Percentiles rank a stretch among this genome's conserved stretches.
Evolutionary conservation across 192 early-diverging fungal genomes (phyloP).

Genomic region (Umbelopsis sp.): DNA sequence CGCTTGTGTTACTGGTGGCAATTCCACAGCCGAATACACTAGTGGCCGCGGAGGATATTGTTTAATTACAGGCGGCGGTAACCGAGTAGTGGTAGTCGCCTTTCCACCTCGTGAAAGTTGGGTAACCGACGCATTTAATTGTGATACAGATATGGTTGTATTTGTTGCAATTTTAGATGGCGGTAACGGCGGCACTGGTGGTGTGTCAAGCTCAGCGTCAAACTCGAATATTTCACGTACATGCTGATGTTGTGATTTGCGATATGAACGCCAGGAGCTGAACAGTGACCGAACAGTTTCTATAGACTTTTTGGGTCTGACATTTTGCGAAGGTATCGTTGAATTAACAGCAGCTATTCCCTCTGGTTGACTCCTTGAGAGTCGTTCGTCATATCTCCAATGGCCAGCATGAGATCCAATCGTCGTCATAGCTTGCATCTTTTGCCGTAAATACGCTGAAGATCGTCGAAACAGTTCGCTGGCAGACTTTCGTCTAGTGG

Average conservation of each 20-base stretch:
- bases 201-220: neutral
- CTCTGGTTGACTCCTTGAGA: neutral
- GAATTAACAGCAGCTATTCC: constrained; percentile 3
- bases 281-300: constrained; percentile 11
- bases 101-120: constrained; percentile 10
- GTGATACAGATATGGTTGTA: constrained; percentile 35
- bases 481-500: constrained; percentile 16
- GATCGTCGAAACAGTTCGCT: constrained; percentile 25
- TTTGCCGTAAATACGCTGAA: constrained; percentile 24
- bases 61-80: constrained; percentile 31
- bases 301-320: constrained; percentile 12
- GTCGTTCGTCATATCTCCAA: neutral
- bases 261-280: constrained; percentile 17
- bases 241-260: constrained; percentile 17
- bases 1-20: constrained; percentile 7
- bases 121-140: constrained; percentile 2
- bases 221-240: constrained; percentile 15
- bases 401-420: constrained; percentile 3
- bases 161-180: constrained; percentile 32
- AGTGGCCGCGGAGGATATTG: constrained; percentile 40
- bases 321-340: neutral
- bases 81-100: constrained; percentile 16
- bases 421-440: constrained; percentile 16
- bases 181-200: constrained; percentile 12
- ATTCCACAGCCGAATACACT: constrained; percentile 36